These are phyloP conservation scores for Globisporangium polare DNA, from an alignment of 352 stramenopile genomes.

Conservation along the genomic window DNA sequence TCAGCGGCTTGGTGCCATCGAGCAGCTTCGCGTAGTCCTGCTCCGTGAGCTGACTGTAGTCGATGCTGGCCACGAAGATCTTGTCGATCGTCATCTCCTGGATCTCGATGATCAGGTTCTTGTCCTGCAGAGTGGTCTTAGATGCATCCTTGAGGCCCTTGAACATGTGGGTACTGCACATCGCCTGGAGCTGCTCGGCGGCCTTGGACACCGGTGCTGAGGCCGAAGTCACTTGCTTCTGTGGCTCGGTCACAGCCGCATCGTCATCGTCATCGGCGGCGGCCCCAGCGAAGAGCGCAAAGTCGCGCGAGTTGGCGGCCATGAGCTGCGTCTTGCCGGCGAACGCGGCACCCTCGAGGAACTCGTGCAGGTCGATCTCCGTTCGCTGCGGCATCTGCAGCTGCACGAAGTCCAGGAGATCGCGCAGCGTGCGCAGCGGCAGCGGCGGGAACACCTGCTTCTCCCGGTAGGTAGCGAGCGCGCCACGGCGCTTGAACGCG, in stretches of 20 bases:
- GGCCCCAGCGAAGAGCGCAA: slow-evolving; percentile 25
- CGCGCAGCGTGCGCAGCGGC: slow-evolving; percentile 15
- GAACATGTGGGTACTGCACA: slow-evolving; percentile 31
- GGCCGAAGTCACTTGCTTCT: neutral
- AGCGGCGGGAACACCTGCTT: slow-evolving; percentile 25
- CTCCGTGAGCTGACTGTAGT: slow-evolving; percentile 33
- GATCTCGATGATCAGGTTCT: slow-evolving; percentile 34
- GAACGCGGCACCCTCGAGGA: slow-evolving; percentile 30
- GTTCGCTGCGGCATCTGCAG: slow-evolving; percentile 29
- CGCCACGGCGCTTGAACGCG: slow-evolving; percentile 17
- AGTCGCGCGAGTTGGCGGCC: slow-evolving; percentile 34
- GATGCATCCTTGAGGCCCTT: slow-evolving; percentile 21
- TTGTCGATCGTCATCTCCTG: slow-evolving; percentile 29
- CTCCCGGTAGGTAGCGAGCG: slow-evolving; percentile 21
- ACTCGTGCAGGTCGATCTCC: slow-evolving; percentile 34
- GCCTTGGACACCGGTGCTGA: neutral
- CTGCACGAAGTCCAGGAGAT: slow-evolving; percentile 30
- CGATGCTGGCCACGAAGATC: slow-evolving; percentile 21
- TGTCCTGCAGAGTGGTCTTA: slow-evolving; percentile 16
- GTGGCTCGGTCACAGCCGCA: too few species aligned
- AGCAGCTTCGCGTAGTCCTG: slow-evolving; percentile 25
- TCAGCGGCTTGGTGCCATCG: slow-evolving; percentile 13
- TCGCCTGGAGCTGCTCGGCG: slow-evolving; percentile 18
- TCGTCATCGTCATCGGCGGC: neutral
- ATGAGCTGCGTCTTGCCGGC: slow-evolving; percentile 25